Percentiles rank a stretch among this genome's conserved stretches.
phyloP scores from a whole-genome alignment of 371 early-diverging fungal species.

The Mucor racemosus region DNA sequence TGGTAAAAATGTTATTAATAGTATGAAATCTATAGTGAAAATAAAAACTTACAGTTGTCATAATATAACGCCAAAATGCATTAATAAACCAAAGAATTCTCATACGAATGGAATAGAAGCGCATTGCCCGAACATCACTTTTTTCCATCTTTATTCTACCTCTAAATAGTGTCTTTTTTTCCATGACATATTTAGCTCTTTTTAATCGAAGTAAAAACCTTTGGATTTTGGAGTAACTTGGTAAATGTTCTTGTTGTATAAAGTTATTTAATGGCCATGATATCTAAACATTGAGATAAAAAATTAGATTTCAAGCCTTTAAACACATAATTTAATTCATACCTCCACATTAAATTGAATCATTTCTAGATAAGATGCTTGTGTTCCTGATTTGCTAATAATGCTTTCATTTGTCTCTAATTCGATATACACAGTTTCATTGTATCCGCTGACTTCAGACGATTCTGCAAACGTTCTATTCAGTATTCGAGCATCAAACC shows the following conservation, averaged over 20 bases:
- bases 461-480: slow-evolving; percentile 42
- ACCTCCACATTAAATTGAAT: slow-evolving; percentile 45
- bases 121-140: slow-evolving; percentile 14
- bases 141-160: slow-evolving; percentile 17
- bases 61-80: slow-evolving; percentile 51
- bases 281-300: slow-evolving; percentile 24
- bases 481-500: slow-evolving; percentile 38
- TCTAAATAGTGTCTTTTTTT: slow-evolving; percentile 41
- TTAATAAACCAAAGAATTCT: slow-evolving; percentile 57
- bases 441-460: slow-evolving; percentile 21
- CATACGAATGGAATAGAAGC: slow-evolving; percentile 48
- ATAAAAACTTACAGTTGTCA: slow-evolving; percentile 49
- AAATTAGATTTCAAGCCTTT: not conserved
- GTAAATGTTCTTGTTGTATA: slow-evolving; percentile 30
- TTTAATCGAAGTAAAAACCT: slow-evolving; percentile 46
- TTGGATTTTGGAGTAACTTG: slow-evolving; percentile 39
- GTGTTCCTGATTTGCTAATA: not conserved
- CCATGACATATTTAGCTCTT: slow-evolving; percentile 53
- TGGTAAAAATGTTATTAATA: too few species aligned
- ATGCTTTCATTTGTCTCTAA: not conserved
- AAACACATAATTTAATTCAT: not conserved
- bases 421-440: slow-evolving; percentile 26
- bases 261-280: slow-evolving; percentile 58
- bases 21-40: not conserved
- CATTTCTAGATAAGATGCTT: slow-evolving; percentile 30